phyloP scores from a whole-genome alignment of 805 yeast genomes.

The Yamadazyma olivae region DNA sequence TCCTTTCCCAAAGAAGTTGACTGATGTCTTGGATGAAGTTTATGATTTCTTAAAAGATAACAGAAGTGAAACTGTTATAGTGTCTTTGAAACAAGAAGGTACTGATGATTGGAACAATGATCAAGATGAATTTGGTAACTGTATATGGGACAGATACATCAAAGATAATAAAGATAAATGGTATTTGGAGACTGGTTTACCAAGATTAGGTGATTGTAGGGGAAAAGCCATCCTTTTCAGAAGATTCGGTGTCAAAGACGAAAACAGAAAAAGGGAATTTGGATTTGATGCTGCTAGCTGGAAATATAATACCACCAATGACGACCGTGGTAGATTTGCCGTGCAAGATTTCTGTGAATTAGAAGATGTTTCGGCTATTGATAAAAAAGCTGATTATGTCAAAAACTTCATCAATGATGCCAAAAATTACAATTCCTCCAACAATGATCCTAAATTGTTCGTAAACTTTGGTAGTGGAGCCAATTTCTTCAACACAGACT shows the following conservation, averaged over 20 bases:
- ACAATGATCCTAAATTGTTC: constrained; percentile 51
- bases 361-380: constrained; percentile 47
- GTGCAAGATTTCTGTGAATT: constrained; percentile 79
- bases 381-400: constrained; percentile 55
- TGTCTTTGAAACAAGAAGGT: constrained; percentile 76
- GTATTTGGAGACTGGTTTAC: constrained; percentile 57
- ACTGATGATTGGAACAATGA: constrained; percentile 61
- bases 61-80: constrained; percentile 58
- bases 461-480: constrained; percentile 74
- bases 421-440: constrained; percentile 42
- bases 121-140: constrained; percentile 61
- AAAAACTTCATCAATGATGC: constrained; percentile 56
- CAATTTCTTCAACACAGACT: constrained; percentile 63
- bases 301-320: constrained; percentile 63
- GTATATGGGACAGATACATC: constrained; percentile 58
- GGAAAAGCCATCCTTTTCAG: constrained; percentile 68
- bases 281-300: constrained; percentile 71
- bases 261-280: constrained; percentile 37
- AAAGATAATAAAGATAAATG: constrained; percentile 49
- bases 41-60: constrained; percentile 53
- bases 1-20: constrained; percentile 52
- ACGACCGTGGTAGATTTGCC: constrained; percentile 57
- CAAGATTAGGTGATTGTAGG: constrained; percentile 58
- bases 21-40: constrained; percentile 52
- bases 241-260: constrained; percentile 62